Evolutionary conservation across 345 rosid genomes (phyloP), one percentile per base, ranked within the genome.

Genomic region (Salix brachista): DNA sequence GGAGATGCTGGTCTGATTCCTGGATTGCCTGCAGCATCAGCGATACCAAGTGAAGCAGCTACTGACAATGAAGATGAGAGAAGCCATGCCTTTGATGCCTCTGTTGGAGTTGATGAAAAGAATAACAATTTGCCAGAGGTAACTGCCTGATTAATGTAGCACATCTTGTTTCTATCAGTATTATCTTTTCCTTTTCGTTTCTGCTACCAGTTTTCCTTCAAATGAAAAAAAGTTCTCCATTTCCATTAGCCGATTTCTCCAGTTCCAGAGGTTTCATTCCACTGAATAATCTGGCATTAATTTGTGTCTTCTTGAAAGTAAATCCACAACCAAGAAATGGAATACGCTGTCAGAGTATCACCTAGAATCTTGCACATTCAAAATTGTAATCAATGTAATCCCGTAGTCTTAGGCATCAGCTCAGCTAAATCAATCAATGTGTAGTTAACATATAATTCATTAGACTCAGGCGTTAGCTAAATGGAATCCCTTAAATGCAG

Each of bases 1-100:
- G 91, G 77, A 76, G 88, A 61, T 77, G 83, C 90, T 50, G 88
- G 88, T 77, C 86, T 90, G 75, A 90, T 92, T 32, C 96, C 94
- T n/a, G 97, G 92, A n/a, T 83, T 90, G 79, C 61, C 82, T 72
- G 77, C 86, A 39, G 52, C 69, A 64, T 48, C 89, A 65, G 75
- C 60, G 16, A 36, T 25, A 23, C 74, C 76, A 70, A 75, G 50
- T 11, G 88, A 84, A 77, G 80, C 81, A 66, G 26, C 64, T 37
- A 74, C 39, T 46, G 52, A 37, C 42, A 48, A 60, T 39, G 86
- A 83, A 67, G 76, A 50, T 28, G 74, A 69, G 67, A 61, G 44
- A 81, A 78, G 65, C 23, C 16, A n/a, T 65, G 64, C 81, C 30
- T 34, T 72, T 34, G 67, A 83, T 88, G 83, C 79, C 50, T 67